Evolutionary conservation across 768 basidiomycete species (phyloP), one percentile per base, ranked within the genome.

Genomic region (Tubosaeta sp.): DNA sequence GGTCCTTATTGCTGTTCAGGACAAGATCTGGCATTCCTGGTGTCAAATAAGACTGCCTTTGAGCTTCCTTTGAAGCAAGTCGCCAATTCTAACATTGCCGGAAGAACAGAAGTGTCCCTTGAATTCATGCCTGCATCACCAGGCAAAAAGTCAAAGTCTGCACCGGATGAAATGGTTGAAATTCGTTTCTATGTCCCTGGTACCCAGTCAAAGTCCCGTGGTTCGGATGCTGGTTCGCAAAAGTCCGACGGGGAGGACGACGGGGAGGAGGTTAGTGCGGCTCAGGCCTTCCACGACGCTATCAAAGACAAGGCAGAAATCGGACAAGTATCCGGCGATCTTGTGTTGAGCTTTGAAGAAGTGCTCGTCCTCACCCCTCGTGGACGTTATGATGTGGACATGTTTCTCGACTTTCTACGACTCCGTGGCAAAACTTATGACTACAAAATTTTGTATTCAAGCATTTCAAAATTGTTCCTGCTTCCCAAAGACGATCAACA

Each of bases 351-450:
- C 67, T 97, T 99, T 62, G 90, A 93, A 64, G 97, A 99, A 60
- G 88, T 98, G 14, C 80, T 94, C 22, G 92, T 98, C 5, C 77
- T 94, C 42, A 98, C 97, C 0, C 97, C 97, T 54, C 85, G 95
- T 77, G 95, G 95, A 48, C 86, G 93, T 50, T 97, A 95, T 69
- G 95, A 97, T 62, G 87, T 99, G 72, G 97, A 98, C 72, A 93
- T 99, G 88, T 97, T 91, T 77, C 85, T 85, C 25, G 90, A 91
- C 48, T 98, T 94, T 74, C 70, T 99, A 65, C 86, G 97, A 39
- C 73, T 98, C 31, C 87, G 94, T n/a, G 97, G 97, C 48, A 97
- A 97, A 73, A 97, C 95, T 2, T 98, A 98, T 71, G 97, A 99
- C 70, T 99, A 99, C 79, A 94, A 97, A 72, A 91, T 99, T 52